Conservation (phyloP, 495 filamentous ascomycete species). For the Terfezia boudieri region DNA sequence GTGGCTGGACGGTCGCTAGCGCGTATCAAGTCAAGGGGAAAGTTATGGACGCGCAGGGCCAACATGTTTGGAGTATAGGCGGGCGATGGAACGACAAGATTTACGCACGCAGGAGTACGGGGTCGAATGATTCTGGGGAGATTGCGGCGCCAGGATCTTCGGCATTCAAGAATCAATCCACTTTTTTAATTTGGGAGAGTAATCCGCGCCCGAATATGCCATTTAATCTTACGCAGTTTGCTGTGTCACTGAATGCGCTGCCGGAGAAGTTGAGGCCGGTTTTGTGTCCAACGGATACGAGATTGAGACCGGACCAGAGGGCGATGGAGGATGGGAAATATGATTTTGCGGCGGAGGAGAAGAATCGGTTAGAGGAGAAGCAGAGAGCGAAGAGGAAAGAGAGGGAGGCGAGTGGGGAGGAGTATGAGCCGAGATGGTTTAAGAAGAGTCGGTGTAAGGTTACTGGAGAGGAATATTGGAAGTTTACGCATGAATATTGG, state of each 20-base stretch:
- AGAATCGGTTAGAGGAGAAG: conserved; percentile 86
- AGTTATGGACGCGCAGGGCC: conserved; percentile 49
- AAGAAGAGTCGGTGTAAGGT: conserved; percentile 41
- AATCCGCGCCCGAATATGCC: conserved; percentile 61
- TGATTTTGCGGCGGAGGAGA: conserved; percentile 75
- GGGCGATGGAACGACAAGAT: conserved; percentile 96
- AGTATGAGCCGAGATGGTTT: conserved; percentile 78
- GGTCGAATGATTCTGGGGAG: conserved; percentile 51
- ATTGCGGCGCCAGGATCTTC: conserved; percentile 20
- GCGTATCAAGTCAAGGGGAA: conserved; percentile 75
- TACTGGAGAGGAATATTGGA: conserved; percentile 82
- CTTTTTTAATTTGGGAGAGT: conserved; percentile 81
- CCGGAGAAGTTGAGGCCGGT: conserved; percentile 47
- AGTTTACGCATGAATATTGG: conserved; percentile 79
- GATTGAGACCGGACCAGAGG: conserved; percentile 80
- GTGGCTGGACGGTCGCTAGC: conserved; percentile 81
- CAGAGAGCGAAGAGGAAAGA: conserved; percentile 56
- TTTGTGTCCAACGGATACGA: conserved; percentile 78
- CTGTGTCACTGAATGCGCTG: conserved; percentile 74
- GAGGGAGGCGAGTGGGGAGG: conserved; percentile 52
- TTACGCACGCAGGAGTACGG: conserved; percentile 79
- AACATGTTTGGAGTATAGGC: conserved; percentile 66
- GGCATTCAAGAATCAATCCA: conserved; percentile 33
- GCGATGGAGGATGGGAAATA: conserved; percentile 98
- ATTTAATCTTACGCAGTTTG: conserved; percentile 94